phyloP scores from a whole-genome alignment of 805 yeast genomes.

The Sugiyamaella marilandica region DNA sequence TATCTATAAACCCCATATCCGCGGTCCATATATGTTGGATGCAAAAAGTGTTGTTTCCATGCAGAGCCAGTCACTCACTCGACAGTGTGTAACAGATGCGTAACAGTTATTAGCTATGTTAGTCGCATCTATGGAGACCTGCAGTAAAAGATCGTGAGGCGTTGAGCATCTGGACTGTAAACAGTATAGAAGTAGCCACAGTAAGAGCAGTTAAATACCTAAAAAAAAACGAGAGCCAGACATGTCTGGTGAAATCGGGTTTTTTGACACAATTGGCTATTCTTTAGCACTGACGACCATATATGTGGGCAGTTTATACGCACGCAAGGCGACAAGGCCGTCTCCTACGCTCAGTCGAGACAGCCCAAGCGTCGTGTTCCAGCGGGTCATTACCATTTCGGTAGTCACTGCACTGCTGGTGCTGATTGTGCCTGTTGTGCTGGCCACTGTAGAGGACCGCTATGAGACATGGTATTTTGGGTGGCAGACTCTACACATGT shows the following conservation, averaged over 20 bases:
- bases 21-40: background rate
- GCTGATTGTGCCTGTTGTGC: constrained; percentile 22
- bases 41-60: no score
- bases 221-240: no score
- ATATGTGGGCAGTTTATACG: constrained; percentile 25
- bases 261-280: constrained; percentile 5
- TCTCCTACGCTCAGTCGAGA: constrained; percentile 19
- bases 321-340: constrained; percentile 22
- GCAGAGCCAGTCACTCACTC: no score
- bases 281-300: constrained; percentile 16
- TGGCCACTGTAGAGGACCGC: constrained; percentile 3
- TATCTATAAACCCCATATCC: constrained; percentile 4
- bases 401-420: constrained; percentile 33
- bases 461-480: constrained; percentile 14
- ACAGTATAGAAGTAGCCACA: no score
- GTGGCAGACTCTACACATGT: constrained; percentile 12
- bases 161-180: no score
- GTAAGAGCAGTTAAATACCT: no score
- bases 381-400: constrained; percentile 30
- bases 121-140: no score
- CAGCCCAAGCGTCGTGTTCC: constrained; percentile 20
- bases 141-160: no score
- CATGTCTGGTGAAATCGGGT: background rate
- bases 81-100: no score
- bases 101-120: no score